Percentiles rank a stretch among this genome's conserved stretches.
These are phyloP conservation scores for Daldinia concentrica DNA, from an alignment of 495 filamentous ascomycete genomes.

Conservation along the genomic window DNA sequence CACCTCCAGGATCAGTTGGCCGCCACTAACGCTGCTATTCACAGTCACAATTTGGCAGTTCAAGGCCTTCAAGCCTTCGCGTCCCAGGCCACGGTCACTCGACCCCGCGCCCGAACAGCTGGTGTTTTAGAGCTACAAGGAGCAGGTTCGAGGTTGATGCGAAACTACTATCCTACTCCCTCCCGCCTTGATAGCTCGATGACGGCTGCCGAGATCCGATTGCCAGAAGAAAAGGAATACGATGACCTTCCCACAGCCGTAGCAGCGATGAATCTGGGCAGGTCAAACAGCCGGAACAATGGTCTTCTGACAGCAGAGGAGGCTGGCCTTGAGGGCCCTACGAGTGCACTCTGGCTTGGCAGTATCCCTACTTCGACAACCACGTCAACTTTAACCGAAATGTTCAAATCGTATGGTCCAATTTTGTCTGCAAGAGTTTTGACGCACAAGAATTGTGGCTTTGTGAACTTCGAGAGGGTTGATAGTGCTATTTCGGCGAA, in stretches of 20 bases:
- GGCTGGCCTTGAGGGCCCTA: conserved; percentile 85
- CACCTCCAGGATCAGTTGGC: conserved; percentile 66
- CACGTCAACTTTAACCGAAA: conserved; percentile 87
- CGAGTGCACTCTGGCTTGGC: conserved; percentile 93
- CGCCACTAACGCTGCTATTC: conserved; percentile 88
- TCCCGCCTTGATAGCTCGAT: conserved; percentile 88
- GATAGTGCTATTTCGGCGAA: conserved; percentile 92
- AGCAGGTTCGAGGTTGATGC: conserved; percentile 74
- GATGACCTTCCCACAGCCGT: conserved; percentile 75
- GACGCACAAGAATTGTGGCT: conserved; percentile 98
- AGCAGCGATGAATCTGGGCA: conserved; percentile 77
- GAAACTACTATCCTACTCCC: conserved; percentile 81
- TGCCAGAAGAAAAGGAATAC: conserved; percentile 77
- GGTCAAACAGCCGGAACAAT: conserved; percentile 66
- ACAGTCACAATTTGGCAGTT: conserved; percentile 91
- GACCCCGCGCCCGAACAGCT: conserved; percentile 84
- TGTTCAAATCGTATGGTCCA: conserved; percentile 89
- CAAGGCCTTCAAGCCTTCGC: conserved; percentile 76
- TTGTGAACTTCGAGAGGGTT: conserved; percentile 93
- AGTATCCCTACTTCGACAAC: conserved; percentile 98
- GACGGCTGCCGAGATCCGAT: conserved; percentile 77
- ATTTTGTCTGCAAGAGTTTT: conserved; percentile 93
- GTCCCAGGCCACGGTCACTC: conserved; percentile 78
- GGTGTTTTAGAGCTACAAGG: conserved; percentile 81
- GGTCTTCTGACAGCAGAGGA: conserved; percentile 71